phyloP scores from a whole-genome alignment of 2,329 filamentous ascomycete species.

The Fusarium annulatum region DNA sequence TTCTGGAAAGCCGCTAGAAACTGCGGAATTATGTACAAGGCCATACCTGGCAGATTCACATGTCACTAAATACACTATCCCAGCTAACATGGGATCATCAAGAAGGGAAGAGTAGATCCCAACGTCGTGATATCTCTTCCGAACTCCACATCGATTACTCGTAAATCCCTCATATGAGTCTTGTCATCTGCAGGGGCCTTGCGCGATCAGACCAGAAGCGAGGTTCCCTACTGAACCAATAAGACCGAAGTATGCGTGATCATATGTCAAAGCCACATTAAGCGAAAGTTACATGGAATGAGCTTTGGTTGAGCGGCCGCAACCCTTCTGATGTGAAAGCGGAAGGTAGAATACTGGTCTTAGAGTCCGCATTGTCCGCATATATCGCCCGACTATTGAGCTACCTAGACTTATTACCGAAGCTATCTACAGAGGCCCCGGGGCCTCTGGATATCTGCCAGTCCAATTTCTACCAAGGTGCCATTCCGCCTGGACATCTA shows the following conservation, averaged over 20 bases:
- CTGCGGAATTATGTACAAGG: too few relatives aligned
- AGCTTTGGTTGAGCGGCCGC: neutral
- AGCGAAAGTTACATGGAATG: neutral
- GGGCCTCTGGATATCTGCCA: neutral
- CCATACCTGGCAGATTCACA: neutral
- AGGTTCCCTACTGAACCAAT: neutral
- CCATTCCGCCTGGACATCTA: fast-evolving
- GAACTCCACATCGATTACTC: neutral
- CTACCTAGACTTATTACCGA: neutral
- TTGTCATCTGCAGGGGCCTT: neutral
- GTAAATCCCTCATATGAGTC: neutral
- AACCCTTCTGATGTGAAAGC: neutral
- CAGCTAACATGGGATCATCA: neutral
- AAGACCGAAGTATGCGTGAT: fast-evolving
- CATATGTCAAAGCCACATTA: neutral
- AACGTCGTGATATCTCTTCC: neutral
- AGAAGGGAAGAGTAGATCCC: neutral
- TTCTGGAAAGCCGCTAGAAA: neutral
- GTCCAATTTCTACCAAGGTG: fast-evolving
- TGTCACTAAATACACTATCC: neutral
- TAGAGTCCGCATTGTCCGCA: neutral
- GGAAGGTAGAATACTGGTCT: neutral
- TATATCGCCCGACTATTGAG: neutral
- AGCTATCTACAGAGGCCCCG: neutral
- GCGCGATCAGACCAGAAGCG: fast-evolving